These are phyloP conservation scores for Mycosphaerella sp. DNA, from an alignment of 2,329 filamentous ascomycete species.

Conservation along the genomic window DNA sequence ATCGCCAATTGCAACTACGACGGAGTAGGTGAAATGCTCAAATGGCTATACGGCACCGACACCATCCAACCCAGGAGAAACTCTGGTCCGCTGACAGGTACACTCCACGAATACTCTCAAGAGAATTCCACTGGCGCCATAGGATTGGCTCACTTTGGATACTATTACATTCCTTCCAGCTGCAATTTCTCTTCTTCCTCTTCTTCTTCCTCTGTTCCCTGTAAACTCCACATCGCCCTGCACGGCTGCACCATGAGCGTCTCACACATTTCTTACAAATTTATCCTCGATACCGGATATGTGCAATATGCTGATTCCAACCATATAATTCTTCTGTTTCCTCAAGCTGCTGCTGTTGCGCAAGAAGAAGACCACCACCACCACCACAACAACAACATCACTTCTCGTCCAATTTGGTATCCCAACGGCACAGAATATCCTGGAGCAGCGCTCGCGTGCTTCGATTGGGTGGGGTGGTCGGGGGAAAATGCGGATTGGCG, in stretches of 20 bases:
- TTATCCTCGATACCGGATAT: conserved; percentile 7
- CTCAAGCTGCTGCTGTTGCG: background rate
- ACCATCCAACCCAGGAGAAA: background rate
- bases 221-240: conserved; percentile 12
- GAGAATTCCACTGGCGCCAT: background rate
- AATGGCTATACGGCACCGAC: conserved; percentile 9
- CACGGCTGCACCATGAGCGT: conserved; percentile 14
- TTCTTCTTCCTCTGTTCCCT: background rate
- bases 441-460: conserved; percentile 6
- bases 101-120: conserved; percentile 1
- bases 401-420: conserved; percentile 5
- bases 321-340: conserved; percentile 8
- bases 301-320: conserved; percentile 12
- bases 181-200: background rate
- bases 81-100: background rate
- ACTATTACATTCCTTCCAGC: conserved; percentile 1
- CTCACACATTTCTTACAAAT: background rate
- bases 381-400: background rate
- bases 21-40: conserved; percentile 11
- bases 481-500: conserved; percentile 11
- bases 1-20: conserved; percentile 12
- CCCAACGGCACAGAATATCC: background rate
- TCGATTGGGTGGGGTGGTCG: conserved; percentile 10
- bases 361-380: too few species aligned
- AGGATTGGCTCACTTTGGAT: conserved; percentile 8